Percentiles rank a stretch among this genome's conserved stretches.
Conservation (phyloP, 1,284 basidiomycete genomes). For the Rhodotorula sp. region DNA sequence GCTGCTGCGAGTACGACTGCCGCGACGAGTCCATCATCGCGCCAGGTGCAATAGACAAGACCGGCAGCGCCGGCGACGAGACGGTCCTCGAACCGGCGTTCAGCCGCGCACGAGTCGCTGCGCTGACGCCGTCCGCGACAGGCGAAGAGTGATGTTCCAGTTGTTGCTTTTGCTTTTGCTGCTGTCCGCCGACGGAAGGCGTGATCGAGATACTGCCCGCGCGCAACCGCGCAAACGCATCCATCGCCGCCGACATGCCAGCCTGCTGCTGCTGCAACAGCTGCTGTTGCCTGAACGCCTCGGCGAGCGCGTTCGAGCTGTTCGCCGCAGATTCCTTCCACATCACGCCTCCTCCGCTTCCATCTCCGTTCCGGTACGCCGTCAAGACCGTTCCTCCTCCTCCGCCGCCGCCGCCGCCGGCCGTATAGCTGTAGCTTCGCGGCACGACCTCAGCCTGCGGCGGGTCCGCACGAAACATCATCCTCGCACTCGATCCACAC, state of each 20-base stretch:
- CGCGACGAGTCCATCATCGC: conserved; percentile 1
- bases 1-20: background rate
- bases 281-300: background rate
- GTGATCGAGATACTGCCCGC: conserved; percentile 24
- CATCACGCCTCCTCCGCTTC: no score
- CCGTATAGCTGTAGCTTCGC: conserved; percentile 12
- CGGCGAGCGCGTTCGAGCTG: no score
- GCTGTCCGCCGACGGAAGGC: conserved; percentile 2
- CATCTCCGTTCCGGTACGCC: background rate
- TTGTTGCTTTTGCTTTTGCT: background rate
- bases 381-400: background rate
- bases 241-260: background rate
- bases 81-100: conserved; percentile 3
- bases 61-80: conserved; percentile 1
- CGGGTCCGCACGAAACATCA: background rate
- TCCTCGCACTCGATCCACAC: background rate
- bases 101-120: background rate
- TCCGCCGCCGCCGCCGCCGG: no score
- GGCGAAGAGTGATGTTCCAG: background rate
- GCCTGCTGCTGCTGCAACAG: background rate
- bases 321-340: no score
- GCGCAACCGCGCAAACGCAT: conserved; percentile 21
- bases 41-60: background rate
- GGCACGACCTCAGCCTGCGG: background rate
- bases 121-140: background rate